A percentile compares a stretch with the other conserved stretches of the same genome.
phyloP scores from a whole-genome alignment of 2,329 filamentous ascomycete species.

The Penicillium sp. region DNA sequence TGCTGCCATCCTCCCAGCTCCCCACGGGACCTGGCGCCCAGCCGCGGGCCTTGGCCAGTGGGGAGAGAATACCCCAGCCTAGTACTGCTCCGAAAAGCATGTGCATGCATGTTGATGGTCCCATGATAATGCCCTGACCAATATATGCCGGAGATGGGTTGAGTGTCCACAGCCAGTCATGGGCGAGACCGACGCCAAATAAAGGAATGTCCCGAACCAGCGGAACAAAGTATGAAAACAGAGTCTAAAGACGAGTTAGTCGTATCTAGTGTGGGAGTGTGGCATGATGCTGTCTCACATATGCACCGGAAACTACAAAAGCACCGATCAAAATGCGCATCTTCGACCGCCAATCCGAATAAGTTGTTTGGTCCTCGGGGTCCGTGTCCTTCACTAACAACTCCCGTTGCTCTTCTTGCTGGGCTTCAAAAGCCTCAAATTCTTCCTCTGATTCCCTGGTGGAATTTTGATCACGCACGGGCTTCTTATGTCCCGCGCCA shows the following conservation, averaged over 20 bases:
- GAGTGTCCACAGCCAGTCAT: conserved; percentile 86
- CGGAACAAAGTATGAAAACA: conserved; percentile 86
- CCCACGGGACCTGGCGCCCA: conserved; percentile 85
- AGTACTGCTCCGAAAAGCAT: conserved; percentile 87
- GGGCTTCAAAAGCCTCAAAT: conserved; percentile 27
- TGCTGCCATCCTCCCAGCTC: conserved; percentile 88
- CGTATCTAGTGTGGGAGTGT: too few relatives aligned
- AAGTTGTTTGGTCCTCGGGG: conserved; percentile 29
- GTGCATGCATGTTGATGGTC: conserved; percentile 85
- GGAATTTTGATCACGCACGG: conserved; percentile 14
- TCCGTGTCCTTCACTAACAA: conserved; percentile 47
- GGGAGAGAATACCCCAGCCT: conserved; percentile 87
- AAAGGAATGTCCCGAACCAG: conserved; percentile 78
- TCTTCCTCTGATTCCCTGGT: conserved; percentile 19
- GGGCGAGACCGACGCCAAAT: conserved; percentile 67
- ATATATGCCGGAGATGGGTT: conserved; percentile 97
- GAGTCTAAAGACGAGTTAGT: too few relatives aligned
- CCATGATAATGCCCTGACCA: conserved; percentile 98
- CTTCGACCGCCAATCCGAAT: conserved; percentile 56
- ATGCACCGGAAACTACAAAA: conserved; percentile 54
- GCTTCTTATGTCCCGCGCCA: conserved; percentile 50
- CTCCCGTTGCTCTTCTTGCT: conserved; percentile 37
- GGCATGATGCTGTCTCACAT: conserved; percentile 34
- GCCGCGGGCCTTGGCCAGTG: conserved; percentile 72
- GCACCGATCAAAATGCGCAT: conserved; percentile 56